A percentile compares a stretch with the other conserved stretches of the same genome.
These are phyloP conservation scores for Fusarium sp. DNA, from an alignment of 2,329 filamentous ascomycete species.

Conservation along the genomic window DNA sequence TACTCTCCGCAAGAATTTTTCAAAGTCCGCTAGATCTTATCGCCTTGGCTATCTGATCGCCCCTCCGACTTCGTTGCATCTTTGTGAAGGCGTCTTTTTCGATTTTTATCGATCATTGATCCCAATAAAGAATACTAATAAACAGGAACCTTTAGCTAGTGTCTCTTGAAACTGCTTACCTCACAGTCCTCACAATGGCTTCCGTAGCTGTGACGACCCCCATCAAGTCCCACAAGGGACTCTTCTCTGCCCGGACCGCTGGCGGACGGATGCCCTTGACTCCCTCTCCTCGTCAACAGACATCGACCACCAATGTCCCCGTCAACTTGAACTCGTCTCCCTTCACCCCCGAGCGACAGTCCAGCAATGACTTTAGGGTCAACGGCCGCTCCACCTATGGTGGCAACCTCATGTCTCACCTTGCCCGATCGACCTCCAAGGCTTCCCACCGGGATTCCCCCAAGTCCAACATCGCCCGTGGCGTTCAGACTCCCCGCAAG, in stretches of 20 bases:
- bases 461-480: conserved; percentile 93
- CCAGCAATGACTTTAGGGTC: conserved; percentile 63
- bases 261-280: conserved; percentile 95
- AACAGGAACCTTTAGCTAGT: conserved; percentile 70
- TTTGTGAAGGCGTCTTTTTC: conserved; percentile 56
- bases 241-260: conserved; percentile 93
- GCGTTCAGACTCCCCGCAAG: conserved; percentile 81
- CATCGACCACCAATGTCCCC: conserved; percentile 61
- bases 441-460: conserved; percentile 84
- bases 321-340: conserved; percentile 75
- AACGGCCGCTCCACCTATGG: conserved; percentile 81
- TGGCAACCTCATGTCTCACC: conserved; percentile 82
- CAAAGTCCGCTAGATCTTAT: conserved; percentile 63
- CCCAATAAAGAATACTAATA: conserved; percentile 59
- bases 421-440: conserved; percentile 77
- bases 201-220: conserved; percentile 85
- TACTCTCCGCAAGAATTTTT: conserved; percentile 43
- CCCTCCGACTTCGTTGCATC: conserved; percentile 57
- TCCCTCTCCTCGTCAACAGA: conserved; percentile 83
- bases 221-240: conserved; percentile 91
- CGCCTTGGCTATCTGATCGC: conserved; percentile 62
- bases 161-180: conserved; percentile 65
- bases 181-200: conserved; percentile 75
- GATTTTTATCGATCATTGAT: conserved; percentile 60
- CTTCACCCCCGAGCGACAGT: conserved; percentile 77